Conservation (phyloP, 140 eudicot species). For the Ambrosia hybrid region DNA sequence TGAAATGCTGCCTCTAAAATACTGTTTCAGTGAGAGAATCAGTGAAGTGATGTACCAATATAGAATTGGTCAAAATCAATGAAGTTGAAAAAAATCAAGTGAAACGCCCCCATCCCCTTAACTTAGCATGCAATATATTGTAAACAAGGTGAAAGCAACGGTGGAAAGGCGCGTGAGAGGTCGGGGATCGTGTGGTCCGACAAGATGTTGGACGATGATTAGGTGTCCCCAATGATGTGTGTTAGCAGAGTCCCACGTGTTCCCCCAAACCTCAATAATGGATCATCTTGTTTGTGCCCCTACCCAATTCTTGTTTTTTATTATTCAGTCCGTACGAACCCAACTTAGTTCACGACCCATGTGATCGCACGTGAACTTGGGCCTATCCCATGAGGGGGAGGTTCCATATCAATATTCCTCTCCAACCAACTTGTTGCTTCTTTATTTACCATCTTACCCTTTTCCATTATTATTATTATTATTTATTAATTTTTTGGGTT, state of each 20-base stretch:
- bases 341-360: slow-evolving; percentile 48
- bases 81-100: no score
- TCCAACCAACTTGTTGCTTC: slow-evolving; percentile 23
- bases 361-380: slow-evolving; percentile 72
- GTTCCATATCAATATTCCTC: slow-evolving; percentile 28
- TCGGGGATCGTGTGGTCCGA: slow-evolving; percentile 37
- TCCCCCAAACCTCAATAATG: slow-evolving; percentile 66
- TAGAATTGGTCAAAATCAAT: no score
- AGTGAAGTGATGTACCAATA: no score
- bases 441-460: slow-evolving; percentile 18
- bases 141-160: no score
- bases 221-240: slow-evolving; percentile 67
- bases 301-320: neutral
- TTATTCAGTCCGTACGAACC: slow-evolving; percentile 70
- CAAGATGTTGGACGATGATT: slow-evolving; percentile 85
- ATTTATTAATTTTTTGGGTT: neutral
- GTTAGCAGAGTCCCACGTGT: slow-evolving; percentile 87
- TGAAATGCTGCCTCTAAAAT: no score
- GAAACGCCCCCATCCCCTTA: no score
- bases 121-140: no score
- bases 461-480: neutral
- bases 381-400: slow-evolving; percentile 30
- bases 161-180: slow-evolving; percentile 20
- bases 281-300: slow-evolving; percentile 34
- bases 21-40: no score